Evolutionary conservation across 2,329 filamentous ascomycete species (phyloP).

Genomic region (Cercospora zeina): DNA sequence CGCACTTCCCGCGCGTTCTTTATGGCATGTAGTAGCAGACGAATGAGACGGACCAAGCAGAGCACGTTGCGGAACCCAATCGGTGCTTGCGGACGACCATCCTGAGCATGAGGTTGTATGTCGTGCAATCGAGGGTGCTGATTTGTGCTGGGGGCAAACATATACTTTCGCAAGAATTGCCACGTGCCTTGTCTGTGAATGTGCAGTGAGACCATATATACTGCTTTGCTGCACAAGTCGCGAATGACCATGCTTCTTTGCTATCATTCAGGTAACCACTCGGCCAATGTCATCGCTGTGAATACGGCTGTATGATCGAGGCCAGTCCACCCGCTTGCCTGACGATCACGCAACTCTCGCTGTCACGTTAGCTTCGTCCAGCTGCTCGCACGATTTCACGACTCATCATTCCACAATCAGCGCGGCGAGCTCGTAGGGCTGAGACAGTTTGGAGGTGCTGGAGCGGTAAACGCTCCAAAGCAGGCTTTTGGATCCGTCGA

Average conservation of each 20-base stretch:
- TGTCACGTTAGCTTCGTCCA: neutral
- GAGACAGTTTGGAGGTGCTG: constrained; percentile 11
- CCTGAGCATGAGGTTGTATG: neutral
- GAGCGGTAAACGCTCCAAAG: constrained; percentile 7
- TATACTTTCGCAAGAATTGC: neutral
- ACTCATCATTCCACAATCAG: constrained; percentile 8
- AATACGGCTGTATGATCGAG: neutral
- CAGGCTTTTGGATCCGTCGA: constrained; percentile 5
- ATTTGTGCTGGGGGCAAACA: neutral
- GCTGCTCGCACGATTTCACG: neutral
- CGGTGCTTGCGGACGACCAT: neutral
- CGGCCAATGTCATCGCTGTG: neutral
- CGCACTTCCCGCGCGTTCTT: neutral
- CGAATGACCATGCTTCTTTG: neutral
- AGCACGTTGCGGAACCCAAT: neutral
- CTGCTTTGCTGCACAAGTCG: neutral
- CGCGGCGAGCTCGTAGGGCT: constrained; percentile 5
- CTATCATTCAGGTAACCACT: neutral
- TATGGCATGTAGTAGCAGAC: neutral
- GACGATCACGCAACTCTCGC: constrained; percentile 1
- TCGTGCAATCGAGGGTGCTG: neutral
- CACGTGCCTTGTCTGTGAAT: neutral
- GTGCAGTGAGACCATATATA: neutral
- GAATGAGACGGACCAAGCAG: neutral
- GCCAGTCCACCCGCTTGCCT: neutral